Evolutionary conservation across 1,284 basidiomycete species (phyloP).

Genomic region (Dichomitus squalens): DNA sequence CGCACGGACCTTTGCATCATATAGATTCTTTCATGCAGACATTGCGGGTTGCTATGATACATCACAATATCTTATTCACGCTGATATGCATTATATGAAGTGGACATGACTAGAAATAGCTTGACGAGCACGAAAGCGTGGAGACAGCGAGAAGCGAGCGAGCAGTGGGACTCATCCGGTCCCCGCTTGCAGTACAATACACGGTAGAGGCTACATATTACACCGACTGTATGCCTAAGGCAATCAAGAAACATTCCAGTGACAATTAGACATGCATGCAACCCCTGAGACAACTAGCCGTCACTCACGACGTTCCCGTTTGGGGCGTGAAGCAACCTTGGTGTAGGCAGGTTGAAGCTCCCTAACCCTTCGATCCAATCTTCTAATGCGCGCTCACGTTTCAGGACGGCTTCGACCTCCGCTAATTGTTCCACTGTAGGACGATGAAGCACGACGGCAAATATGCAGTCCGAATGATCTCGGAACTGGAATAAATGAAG

Average conservation of each 20-base stretch:
- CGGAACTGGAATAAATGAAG: constrained; percentile 18
- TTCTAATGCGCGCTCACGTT: constrained; percentile 6
- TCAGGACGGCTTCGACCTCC: constrained; percentile 8
- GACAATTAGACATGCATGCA: neutral
- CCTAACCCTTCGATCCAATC: constrained; percentile 7
- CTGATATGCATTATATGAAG: too few species aligned
- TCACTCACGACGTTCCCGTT: constrained; percentile 8
- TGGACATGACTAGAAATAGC: too few species aligned
- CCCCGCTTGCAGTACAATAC: neutral
- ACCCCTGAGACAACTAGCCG: constrained; percentile 8
- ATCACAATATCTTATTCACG: too few species aligned
- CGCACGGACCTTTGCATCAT: too few species aligned
- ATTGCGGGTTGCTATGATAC: too few species aligned
- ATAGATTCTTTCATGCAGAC: too few species aligned
- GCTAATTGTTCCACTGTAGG: constrained; percentile 17
- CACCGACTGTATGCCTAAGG: constrained; percentile 7
- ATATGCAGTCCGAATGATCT: constrained; percentile 20
- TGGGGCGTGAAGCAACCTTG: constrained; percentile 5
- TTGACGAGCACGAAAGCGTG: neutral
- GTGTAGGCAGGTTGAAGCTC: constrained; percentile 8
- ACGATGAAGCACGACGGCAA: constrained; percentile 18
- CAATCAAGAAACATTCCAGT: neutral
- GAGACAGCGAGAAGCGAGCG: neutral
- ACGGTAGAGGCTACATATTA: neutral
- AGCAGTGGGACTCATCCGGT: neutral